These are phyloP conservation scores for Lineolata rhizophorae DNA, from an alignment of 495 filamentous ascomycete genomes.

Conservation along the genomic window DNA sequence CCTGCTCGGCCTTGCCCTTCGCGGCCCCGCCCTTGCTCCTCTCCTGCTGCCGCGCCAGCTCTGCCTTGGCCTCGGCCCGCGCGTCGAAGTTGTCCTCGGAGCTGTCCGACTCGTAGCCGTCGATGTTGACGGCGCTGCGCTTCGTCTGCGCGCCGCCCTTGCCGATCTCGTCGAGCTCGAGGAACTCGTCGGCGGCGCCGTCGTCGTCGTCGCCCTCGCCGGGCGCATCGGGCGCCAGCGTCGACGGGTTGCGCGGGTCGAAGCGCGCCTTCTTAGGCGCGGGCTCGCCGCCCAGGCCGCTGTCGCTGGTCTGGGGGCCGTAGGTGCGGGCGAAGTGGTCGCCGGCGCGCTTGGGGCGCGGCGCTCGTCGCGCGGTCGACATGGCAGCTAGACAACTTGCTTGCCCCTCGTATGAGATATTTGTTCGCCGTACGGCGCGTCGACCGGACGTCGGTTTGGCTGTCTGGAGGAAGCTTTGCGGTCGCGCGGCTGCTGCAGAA, in stretches of 20 bases:
- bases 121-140: conserved; percentile 80
- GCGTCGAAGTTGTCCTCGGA: conserved; percentile 77
- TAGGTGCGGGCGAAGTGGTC: conserved; percentile 59
- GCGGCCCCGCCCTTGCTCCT: conserved; percentile 17
- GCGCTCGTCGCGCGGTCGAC: no score
- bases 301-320: conserved; percentile 21
- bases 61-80: conserved; percentile 35
- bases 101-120: conserved; percentile 90
- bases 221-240: conserved; percentile 53
- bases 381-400: no score
- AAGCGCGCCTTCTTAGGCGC: conserved; percentile 74
- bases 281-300: conserved; percentile 26
- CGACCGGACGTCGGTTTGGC: no score
- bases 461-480: no score
- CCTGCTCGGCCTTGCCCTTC: conserved; percentile 32
- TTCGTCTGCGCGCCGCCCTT: conserved; percentile 55
- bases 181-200: conserved; percentile 55
- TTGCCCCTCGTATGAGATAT: no score
- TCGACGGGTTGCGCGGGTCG: conserved; percentile 83
- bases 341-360: conserved; percentile 57
- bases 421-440: no score
- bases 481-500: no score
- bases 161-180: conserved; percentile 86
- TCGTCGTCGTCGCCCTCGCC: no score
- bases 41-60: conserved; percentile 23